A percentile compares a stretch with the other conserved stretches of the same genome.
Evolutionary conservation across 2,329 filamentous ascomycete species (phyloP).

Genomic region (Meredithiella fracta): DNA sequence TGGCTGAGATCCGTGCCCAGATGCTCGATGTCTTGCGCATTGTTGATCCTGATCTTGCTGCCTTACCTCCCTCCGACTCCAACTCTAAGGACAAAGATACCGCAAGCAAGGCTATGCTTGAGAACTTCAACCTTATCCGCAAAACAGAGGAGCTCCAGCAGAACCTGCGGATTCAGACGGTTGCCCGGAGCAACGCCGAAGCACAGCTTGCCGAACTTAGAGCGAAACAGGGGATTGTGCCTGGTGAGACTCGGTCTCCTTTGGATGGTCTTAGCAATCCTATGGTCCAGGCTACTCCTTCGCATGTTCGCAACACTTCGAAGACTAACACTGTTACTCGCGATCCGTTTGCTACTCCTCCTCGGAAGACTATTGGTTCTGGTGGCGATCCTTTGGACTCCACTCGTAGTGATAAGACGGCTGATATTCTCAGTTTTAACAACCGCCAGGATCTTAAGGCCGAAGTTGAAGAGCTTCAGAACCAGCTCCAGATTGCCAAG

Average conservation of each 20-base stretch:
- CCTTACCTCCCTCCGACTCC: constrained; percentile 38
- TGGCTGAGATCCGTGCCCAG: constrained; percentile 63
- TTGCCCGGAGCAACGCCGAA: constrained; percentile 69
- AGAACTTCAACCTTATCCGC: constrained; percentile 67
- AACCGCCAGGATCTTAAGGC: constrained; percentile 80
- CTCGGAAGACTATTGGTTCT: constrained; percentile 44
- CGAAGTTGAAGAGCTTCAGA: constrained; percentile 83
- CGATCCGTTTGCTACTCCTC: constrained; percentile 2
- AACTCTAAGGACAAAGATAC: constrained; percentile 25
- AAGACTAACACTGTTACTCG: constrained; percentile 24
- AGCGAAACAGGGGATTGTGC: constrained; percentile 21
- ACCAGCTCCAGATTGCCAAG: constrained; percentile 80
- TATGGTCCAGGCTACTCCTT: constrained; percentile 56
- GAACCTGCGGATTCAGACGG: constrained; percentile 66
- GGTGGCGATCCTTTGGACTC: constrained; percentile 46
- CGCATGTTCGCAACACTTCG: constrained; percentile 43
- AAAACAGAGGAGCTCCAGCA: constrained; percentile 82
- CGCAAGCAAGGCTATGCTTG: constrained; percentile 51
- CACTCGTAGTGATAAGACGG: constrained; percentile 59
- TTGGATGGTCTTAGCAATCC: constrained; percentile 77
- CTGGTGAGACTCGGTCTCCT: constrained; percentile 37
- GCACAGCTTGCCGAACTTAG: constrained; percentile 65
- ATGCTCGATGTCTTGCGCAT: constrained; percentile 70
- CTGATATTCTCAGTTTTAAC: constrained; percentile 70
- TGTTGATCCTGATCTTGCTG: constrained; percentile 57